Conservation (phyloP, 495 filamentous ascomycete species). For the Neurospora sublineolata region DNA sequence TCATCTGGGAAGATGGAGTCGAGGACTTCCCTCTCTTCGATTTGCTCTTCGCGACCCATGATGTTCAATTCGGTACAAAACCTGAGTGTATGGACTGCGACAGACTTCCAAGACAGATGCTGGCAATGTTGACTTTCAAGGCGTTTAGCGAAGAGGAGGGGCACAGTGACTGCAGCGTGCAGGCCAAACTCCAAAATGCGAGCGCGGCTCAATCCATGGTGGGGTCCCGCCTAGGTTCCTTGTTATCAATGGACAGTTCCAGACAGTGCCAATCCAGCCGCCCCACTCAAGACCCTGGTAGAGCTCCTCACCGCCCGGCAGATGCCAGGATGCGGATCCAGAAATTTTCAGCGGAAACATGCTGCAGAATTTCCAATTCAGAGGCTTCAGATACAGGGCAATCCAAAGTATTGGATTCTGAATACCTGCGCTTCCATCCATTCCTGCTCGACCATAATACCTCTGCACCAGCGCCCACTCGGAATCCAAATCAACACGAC, state of each 20-base stretch:
- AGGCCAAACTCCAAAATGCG: conserved; percentile 4
- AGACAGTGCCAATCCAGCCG: conserved; percentile 1
- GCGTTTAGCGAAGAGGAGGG: neutral
- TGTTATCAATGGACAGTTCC: neutral
- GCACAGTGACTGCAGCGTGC: neutral
- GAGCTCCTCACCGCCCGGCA: conserved; percentile 31
- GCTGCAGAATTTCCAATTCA: conserved; percentile 1
- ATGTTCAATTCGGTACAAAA: conserved; percentile 8
- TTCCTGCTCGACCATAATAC: neutral
- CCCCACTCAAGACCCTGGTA: neutral
- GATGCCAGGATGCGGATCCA: conserved; percentile 9
- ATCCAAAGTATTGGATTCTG: neutral
- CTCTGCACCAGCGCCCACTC: neutral
- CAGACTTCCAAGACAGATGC: neutral
- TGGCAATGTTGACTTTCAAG: neutral
- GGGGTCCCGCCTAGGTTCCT: neutral
- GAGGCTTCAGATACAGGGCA: neutral
- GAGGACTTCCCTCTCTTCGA: conserved; percentile 92
- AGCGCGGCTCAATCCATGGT: neutral
- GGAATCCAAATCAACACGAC: neutral
- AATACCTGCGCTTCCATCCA: neutral
- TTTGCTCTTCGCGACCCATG: conserved; percentile 91
- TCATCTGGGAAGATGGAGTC: conserved; percentile 98
- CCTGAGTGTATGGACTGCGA: neutral
- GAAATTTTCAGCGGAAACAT: conserved; percentile 11